These are phyloP conservation scores for Tuber brumale DNA, from an alignment of 495 filamentous ascomycete genomes.

Conservation along the genomic window DNA sequence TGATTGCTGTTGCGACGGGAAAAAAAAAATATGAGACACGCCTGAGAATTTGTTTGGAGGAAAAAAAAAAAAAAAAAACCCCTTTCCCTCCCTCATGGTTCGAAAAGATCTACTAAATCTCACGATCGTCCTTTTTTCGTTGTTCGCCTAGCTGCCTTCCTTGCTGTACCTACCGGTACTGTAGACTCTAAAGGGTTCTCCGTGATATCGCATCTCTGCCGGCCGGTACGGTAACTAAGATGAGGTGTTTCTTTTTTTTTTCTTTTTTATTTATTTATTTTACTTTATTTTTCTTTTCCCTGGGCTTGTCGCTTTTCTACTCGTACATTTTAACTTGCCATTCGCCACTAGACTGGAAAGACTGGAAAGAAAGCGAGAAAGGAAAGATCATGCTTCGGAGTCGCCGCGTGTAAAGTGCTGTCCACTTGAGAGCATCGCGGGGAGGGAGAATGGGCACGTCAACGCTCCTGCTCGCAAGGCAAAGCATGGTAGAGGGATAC, in stretches of 20 bases:
- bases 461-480: slow-evolving; percentile 1
- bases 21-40: slow-evolving; percentile 16
- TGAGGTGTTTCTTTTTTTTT: not conserved
- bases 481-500: not conserved
- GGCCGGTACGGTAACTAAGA: not conserved
- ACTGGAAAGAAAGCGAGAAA: not conserved
- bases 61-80: too few species aligned
- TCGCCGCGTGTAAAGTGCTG: not conserved
- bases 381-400: not conserved
- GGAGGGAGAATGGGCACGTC: not conserved
- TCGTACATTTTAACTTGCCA: not conserved
- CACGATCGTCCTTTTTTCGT: slow-evolving; percentile 34
- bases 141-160: not conserved
- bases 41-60: slow-evolving; percentile 22
- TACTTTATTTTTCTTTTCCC: not conserved
- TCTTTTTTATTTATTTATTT: not conserved
- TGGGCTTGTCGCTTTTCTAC: not conserved
- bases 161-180: not conserved
- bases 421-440: not conserved
- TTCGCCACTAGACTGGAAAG: not conserved
- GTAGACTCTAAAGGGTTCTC: not conserved
- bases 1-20: not conserved
- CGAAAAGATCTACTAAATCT: slow-evolving; percentile 22
- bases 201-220: slow-evolving; percentile 1
- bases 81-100: not conserved